A percentile compares a stretch with the other conserved stretches of the same genome.
Evolutionary conservation across 2,329 filamentous ascomycete species (phyloP).

Genomic region (Berkeleyomyces rouxiae): DNA sequence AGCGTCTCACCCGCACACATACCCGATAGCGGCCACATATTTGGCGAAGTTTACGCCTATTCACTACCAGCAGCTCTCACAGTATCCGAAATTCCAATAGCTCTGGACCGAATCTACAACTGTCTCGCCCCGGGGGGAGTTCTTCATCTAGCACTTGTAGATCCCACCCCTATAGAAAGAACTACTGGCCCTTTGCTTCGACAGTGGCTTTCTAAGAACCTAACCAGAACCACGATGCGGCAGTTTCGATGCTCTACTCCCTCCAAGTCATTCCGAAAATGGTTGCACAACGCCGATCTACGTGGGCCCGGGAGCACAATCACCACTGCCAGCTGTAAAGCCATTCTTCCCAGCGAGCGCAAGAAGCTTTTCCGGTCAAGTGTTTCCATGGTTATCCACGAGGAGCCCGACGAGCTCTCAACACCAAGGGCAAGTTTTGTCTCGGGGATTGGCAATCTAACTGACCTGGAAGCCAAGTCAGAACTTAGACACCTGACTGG

Average conservation of each 20-base stretch:
- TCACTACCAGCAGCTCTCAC: slow-evolving; percentile 40
- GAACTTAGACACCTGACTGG: slow-evolving; percentile 37
- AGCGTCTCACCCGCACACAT: slow-evolving; percentile 22
- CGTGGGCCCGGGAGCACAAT: slow-evolving; percentile 30
- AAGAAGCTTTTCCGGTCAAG: slow-evolving; percentile 10
- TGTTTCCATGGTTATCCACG: neutral
- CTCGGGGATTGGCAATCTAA: neutral
- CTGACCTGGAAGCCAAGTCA: slow-evolving; percentile 22
- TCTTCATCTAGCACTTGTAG: slow-evolving; percentile 44
- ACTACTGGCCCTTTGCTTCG: slow-evolving; percentile 41
- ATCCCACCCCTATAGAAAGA: slow-evolving; percentile 39
- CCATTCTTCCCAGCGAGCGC: slow-evolving; percentile 22
- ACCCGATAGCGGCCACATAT: slow-evolving; percentile 26
- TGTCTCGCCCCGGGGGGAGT: slow-evolving; percentile 37
- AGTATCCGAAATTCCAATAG: slow-evolving; percentile 36
- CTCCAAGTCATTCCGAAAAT: slow-evolving; percentile 38
- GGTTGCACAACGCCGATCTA: slow-evolving; percentile 40
- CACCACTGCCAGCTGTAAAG: slow-evolving; percentile 33
- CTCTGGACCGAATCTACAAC: slow-evolving; percentile 40
- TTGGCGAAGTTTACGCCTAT: slow-evolving; percentile 35
- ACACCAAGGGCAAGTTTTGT: neutral
- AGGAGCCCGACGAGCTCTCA: neutral
- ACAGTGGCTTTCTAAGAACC: slow-evolving; percentile 44
- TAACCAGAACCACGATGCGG: slow-evolving; percentile 41
- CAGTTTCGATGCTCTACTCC: slow-evolving; percentile 44